These are phyloP conservation scores for Nectriaceae sp. DNA, from an alignment of 2,329 filamentous ascomycete species.

Conservation along the genomic window DNA sequence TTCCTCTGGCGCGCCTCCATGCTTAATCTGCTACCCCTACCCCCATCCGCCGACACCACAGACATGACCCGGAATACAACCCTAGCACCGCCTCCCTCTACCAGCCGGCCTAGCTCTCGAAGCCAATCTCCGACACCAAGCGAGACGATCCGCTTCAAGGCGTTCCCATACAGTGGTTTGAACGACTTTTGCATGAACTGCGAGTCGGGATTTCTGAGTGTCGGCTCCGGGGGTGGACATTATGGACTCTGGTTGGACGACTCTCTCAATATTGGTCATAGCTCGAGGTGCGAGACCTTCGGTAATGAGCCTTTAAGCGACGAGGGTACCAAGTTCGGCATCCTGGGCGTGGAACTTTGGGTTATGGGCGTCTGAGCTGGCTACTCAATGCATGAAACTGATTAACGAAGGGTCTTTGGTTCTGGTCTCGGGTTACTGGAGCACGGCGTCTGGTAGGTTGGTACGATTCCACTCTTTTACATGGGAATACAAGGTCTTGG, in stretches of 20 bases:
- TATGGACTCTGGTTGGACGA: constrained; percentile 95
- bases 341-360: constrained; percentile 92
- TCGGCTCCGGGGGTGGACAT: constrained; percentile 85
- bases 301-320: constrained; percentile 94
- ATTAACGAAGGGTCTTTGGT: not conserved
- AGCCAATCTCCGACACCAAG: constrained; percentile 51
- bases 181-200: constrained; percentile 98
- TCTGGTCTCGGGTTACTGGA: constrained; percentile 5
- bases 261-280: constrained; percentile 80
- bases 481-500: no score
- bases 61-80: constrained; percentile 46
- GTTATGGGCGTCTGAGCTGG: constrained; percentile 68
- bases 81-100: constrained; percentile 29
- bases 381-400: no score
- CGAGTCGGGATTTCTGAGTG: constrained; percentile 78
- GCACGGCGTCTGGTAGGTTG: constrained; percentile 20
- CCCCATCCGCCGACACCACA: constrained; percentile 54
- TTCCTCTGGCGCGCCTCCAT: constrained; percentile 68
- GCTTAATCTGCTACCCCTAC: constrained; percentile 53
- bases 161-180: constrained; percentile 91
- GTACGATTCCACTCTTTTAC: constrained; percentile 2
- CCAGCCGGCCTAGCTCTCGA: constrained; percentile 23
- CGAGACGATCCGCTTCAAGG: constrained; percentile 89
- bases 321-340: constrained; percentile 87
- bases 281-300: constrained; percentile 84